These are phyloP conservation scores for Flaveria robusta DNA, from an alignment of 129 eudicot species.

Conservation along the genomic window DNA sequence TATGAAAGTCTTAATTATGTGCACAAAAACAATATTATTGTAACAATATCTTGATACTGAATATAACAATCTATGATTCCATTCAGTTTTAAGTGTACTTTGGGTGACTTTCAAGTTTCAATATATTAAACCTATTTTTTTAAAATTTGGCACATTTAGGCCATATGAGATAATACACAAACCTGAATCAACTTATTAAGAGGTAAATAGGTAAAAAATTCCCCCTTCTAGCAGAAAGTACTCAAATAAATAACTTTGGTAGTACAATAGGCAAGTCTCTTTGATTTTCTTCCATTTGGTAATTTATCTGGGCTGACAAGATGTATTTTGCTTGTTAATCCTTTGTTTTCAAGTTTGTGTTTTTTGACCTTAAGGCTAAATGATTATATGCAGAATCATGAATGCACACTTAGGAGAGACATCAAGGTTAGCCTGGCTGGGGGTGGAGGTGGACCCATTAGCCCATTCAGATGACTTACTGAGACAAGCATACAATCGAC, in stretches of 20 bases:
- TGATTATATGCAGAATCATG: slow-evolving; percentile 58
- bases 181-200: neutral
- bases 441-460: slow-evolving; percentile 84
- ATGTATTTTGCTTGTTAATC: neutral
- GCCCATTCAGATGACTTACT: slow-evolving; percentile 70
- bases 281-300: neutral
- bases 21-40: too few relatives aligned
- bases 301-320: neutral
- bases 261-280: neutral
- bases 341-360: neutral
- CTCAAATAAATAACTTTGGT: too few relatives aligned
- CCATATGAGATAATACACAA: neutral
- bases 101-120: neutral
- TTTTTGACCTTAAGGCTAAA: neutral
- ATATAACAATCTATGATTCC: too few relatives aligned
- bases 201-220: too few relatives aligned
- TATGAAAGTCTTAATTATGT: too few relatives aligned
- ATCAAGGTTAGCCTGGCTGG: slow-evolving; percentile 92
- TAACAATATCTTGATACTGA: neutral
- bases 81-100: too few relatives aligned
- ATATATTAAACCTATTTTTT: neutral
- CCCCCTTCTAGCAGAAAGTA: too few relatives aligned
- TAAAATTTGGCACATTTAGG: neutral
- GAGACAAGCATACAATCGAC: slow-evolving; percentile 71
- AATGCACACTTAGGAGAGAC: slow-evolving; percentile 92